Conservation (phyloP, 192 early-diverging fungal species). For the Polychytrium aggregatum region DNA sequence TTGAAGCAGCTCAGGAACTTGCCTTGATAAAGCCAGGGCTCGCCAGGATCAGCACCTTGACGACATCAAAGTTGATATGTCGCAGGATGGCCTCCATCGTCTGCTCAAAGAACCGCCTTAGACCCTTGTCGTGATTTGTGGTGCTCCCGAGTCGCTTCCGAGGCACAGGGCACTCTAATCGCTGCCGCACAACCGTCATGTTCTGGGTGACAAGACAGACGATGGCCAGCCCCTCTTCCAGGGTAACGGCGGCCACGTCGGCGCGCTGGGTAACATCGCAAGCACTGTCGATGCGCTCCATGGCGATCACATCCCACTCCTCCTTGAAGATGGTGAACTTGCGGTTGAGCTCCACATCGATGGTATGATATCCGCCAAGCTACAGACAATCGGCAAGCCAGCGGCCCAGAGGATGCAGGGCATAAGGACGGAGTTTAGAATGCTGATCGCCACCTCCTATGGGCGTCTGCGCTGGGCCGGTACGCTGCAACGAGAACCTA, state of each 20-base stretch:
- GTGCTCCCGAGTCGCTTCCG: constrained; percentile 84
- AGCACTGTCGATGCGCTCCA: constrained; percentile 78
- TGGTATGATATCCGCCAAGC: constrained; percentile 86
- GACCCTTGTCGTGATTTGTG: constrained; percentile 76
- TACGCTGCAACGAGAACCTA: too few relatives aligned
- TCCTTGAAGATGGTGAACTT: constrained; percentile 78
- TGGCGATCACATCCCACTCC: constrained; percentile 88
- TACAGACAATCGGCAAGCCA: too few relatives aligned
- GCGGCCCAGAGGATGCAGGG: too few relatives aligned
- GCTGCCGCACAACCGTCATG: constrained; percentile 91
- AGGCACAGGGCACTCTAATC: constrained; percentile 86
- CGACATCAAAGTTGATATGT: constrained; percentile 82
- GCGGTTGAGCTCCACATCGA: constrained; percentile 84
- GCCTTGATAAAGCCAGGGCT: constrained; percentile 94
- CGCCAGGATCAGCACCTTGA: constrained; percentile 92
- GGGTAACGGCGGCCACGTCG: constrained; percentile 84
- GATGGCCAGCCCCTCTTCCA: constrained; percentile 74
- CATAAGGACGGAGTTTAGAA: too few relatives aligned
- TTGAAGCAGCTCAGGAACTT: too few relatives aligned
- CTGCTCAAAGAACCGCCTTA: constrained; percentile 78
- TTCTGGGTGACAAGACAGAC: constrained; percentile 85
- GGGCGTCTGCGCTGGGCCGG: too few relatives aligned
- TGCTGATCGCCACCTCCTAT: too few relatives aligned
- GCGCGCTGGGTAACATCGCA: constrained; percentile 83
- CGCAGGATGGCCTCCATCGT: constrained; percentile 76